phyloP scores from a whole-genome alignment of 2,329 filamentous ascomycete species.

The Clonostachys sp. region DNA sequence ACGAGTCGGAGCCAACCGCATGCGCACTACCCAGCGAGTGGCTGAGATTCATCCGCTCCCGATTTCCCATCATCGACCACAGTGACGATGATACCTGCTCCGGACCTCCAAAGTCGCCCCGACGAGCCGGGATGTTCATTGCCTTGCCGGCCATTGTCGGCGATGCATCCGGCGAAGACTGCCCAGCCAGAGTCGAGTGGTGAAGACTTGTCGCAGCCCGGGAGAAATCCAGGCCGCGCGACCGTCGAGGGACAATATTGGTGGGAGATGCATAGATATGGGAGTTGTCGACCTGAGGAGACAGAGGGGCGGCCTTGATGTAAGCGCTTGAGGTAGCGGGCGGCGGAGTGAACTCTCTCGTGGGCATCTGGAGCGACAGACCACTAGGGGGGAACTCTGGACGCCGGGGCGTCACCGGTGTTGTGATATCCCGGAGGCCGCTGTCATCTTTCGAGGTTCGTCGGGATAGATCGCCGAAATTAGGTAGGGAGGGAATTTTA shows the following conservation, averaged over 20 bases:
- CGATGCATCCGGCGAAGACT: conserved; percentile 84
- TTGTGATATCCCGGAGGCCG: conserved; percentile 33
- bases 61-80: conserved; percentile 67
- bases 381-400: conserved; percentile 58
- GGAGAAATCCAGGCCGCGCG: conserved; percentile 88
- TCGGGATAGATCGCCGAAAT: conserved; percentile 47
- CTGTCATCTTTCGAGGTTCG: conserved; percentile 64
- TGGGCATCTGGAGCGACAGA: conserved; percentile 37
- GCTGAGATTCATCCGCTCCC: conserved; percentile 68
- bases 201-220: conserved; percentile 90
- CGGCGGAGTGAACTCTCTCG: conserved; percentile 28
- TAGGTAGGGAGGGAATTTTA: conserved; percentile 53
- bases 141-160: conserved; percentile 71
- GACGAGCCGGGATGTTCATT: conserved; percentile 56
- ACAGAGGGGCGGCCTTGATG: conserved; percentile 63
- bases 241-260: conserved; percentile 83
- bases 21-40: conserved; percentile 70
- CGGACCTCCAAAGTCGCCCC: conserved; percentile 41
- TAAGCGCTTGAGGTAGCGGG: conserved; percentile 22
- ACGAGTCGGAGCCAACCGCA: conserved; percentile 69
- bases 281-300: conserved; percentile 79
- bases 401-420: conserved; percentile 69
- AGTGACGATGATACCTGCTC: conserved; percentile 66
- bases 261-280: conserved; percentile 84
- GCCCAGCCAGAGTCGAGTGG: conserved; percentile 88